phyloP scores from a whole-genome alignment of 2,329 filamentous ascomycete species.

The Penicillium corylophilum region DNA sequence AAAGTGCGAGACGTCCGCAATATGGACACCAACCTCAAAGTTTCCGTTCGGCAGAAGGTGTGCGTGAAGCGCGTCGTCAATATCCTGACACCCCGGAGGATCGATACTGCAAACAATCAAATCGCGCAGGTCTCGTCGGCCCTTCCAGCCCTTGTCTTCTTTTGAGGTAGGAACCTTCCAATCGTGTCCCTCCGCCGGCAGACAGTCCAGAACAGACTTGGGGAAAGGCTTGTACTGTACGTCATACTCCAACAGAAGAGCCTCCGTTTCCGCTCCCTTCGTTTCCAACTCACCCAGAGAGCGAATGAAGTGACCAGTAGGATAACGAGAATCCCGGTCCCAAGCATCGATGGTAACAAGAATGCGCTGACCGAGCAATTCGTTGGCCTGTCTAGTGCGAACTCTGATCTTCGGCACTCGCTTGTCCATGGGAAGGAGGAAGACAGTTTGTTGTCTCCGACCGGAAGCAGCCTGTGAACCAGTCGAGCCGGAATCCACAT shows the following conservation, averaged over 20 bases:
- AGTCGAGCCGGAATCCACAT: constrained; percentile 84
- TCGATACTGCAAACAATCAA: constrained; percentile 97
- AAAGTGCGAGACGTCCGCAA: constrained; percentile 98
- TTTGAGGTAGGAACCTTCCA: constrained; percentile 84
- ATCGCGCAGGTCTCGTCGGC: constrained; percentile 77
- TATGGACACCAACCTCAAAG: constrained; percentile 94
- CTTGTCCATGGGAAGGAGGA: constrained; percentile 97
- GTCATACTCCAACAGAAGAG: constrained; percentile 88
- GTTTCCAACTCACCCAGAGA: constrained; percentile 91
- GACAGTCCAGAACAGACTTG: constrained; percentile 89
- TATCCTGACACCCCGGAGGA: constrained; percentile 93
- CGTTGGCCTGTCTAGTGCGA: constrained; percentile 82
- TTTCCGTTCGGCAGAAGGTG: constrained; percentile 84
- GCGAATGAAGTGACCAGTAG: constrained; percentile 88
- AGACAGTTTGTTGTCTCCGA: constrained; percentile 85
- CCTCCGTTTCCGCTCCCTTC: constrained; percentile 97
- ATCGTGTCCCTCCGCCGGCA: constrained; percentile 85
- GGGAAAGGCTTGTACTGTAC: constrained; percentile 97
- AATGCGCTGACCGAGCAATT: constrained; percentile 86
- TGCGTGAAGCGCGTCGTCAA: constrained; percentile 94
- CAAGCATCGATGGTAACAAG: constrained; percentile 92
- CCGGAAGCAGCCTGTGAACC: constrained; percentile 71
- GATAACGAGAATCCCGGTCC: constrained; percentile 91
- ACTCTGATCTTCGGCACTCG: constrained; percentile 94
- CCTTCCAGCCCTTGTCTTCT: constrained; percentile 83